Base-by-base conservation (phyloP, 2,329 filamentous ascomycete genomes). In the Pestalotiopsis sp. region DNA sequence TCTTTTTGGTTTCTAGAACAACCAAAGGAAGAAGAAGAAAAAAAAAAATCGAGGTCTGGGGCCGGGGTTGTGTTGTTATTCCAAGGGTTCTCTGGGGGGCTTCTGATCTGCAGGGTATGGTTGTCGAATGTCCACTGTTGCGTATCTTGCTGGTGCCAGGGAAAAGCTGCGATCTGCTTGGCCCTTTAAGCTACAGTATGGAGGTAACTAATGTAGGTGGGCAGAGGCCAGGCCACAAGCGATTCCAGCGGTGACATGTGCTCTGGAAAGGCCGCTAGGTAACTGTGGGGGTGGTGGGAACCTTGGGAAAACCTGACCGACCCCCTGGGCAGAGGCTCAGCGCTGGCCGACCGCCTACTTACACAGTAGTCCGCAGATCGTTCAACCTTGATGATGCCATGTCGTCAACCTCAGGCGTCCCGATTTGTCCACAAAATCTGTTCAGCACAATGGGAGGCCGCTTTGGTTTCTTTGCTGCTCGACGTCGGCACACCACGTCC, bases 231-330 rank as follows among this genome's bases (percentile, higher is more conserved):
- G 27, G 45, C 45, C 20, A 52, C 5, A 59, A 59, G 17, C 31
- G 31, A 36, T 36, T 36, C 31, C 59, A 62, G 59, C 59, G 59
- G 59, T 62, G 59, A 62, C 59, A 62, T 62, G 59, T 62, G 59
- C 27, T 62, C 57, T 58, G 11, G 25, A 23, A 58, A 58, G 57
- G 25, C 38, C 36, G 4, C 25, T 17, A 20, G 20, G 20, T 23
- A 52, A 11, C n/a, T 52, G 17, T 23, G 17, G 17, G 17, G 45
- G 5, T 52, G 45, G 45, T 36, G 31, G 31, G 31, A 36, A 52
- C 45, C 20, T 52, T 20, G 23, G 7, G 45, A 20, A 52, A 27
- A n/a, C 57, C 14, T 36, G 57, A 27, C 59, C 59, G n/a, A 36
- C 59, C 38, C 27, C 31, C 31, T 36, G 11, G 14, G 59, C 25